These are phyloP conservation scores for Geotrichum histeridarum DNA, from an alignment of 1,139 yeast genomes.

Conservation along the genomic window DNA sequence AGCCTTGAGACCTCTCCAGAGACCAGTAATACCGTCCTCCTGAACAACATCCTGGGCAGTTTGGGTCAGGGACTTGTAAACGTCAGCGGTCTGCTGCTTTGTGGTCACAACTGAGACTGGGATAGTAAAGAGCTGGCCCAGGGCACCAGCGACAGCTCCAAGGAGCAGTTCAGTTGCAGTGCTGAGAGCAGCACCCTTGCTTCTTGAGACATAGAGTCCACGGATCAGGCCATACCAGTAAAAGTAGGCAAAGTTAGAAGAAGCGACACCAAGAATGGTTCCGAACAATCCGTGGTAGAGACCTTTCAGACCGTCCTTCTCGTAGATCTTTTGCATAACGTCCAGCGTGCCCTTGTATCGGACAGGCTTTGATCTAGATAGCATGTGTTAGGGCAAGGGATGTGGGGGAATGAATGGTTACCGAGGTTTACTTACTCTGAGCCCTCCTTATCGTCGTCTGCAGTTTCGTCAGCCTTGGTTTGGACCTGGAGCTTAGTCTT, in stretches of 20 bases:
- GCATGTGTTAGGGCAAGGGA: not conserved
- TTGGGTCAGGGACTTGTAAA: conserved; percentile 39
- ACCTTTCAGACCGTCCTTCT: conserved; percentile 59
- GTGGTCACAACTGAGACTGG: conserved; percentile 82
- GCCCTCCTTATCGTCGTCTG: conserved; percentile 1
- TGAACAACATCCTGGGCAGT: conserved; percentile 53
- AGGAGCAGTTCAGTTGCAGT: conserved; percentile 69
- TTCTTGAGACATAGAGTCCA: conserved; percentile 45
- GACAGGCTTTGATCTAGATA: conserved; percentile 27
- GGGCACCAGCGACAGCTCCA: conserved; percentile 81
- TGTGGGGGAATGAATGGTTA: not conserved
- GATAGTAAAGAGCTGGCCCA: conserved; percentile 76
- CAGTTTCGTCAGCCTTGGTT: conserved; percentile 18
- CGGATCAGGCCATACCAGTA: conserved; percentile 79
- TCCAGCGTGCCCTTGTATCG: conserved; percentile 56
- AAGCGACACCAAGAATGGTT: conserved; percentile 66
- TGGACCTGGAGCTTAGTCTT: conserved; percentile 72
- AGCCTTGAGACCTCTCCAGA: conserved; percentile 84
- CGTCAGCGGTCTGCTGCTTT: conserved; percentile 58
- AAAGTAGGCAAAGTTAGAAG: conserved; percentile 78
- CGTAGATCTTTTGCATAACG: conserved; percentile 55
- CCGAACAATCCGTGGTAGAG: conserved; percentile 72
- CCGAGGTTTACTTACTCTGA: conserved; percentile 7
- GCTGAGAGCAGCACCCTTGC: conserved; percentile 37
- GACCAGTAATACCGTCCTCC: conserved; percentile 67